Base-by-base conservation (phyloP, 2,329 filamentous ascomycete genomes). In the Thyridium curvatum region DNA sequence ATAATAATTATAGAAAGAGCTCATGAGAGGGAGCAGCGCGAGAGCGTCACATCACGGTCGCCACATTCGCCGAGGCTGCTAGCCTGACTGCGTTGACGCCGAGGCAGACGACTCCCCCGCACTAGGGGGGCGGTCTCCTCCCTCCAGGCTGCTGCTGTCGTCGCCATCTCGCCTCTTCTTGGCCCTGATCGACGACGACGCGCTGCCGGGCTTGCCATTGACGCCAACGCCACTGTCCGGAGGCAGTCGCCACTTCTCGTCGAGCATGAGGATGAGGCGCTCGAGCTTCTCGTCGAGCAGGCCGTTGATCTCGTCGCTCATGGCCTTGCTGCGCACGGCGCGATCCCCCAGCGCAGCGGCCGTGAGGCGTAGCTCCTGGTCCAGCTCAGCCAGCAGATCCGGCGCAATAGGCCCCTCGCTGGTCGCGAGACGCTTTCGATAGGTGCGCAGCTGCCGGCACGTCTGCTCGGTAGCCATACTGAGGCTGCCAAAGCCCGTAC, bases 211-310 rank as follows among this genome's bases (percentile, higher is more conserved):
- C 21, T 26, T 26, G 21, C 21, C 21, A 10, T 26, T 26, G 21
- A 6, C 21, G 21, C 10, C 10, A 10, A 10, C 44, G 21, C 10
- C 10, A 10, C 6, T 43, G 21, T 26, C 21, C 21, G 21, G 21
- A 10, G 21, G 47, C 28, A 79, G 59, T 34, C 71, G 64, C 37
- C 88, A 69, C 56, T 84, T 85, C 57, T 87, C 80, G 46, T 89
- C 84, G 33, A 90, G 68, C 59, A 88, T 70, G 34, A 70, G 77
- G 6, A 87, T 77, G 35, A 90, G 64, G 43, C 79, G 72, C 52
- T 87, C 82, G 3, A 82, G 86, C 52, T 88, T 88, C 59, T 86
- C 78, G 48, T 88, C 85, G 8, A 90, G 64, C 33, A 89, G 61
- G 36, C 79, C 81, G 31, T 70, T 75, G 28, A 84, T 61, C 14